phyloP scores from a whole-genome alignment of 2,329 filamentous ascomycete genomes.

The Corynespora cassiicola region DNA sequence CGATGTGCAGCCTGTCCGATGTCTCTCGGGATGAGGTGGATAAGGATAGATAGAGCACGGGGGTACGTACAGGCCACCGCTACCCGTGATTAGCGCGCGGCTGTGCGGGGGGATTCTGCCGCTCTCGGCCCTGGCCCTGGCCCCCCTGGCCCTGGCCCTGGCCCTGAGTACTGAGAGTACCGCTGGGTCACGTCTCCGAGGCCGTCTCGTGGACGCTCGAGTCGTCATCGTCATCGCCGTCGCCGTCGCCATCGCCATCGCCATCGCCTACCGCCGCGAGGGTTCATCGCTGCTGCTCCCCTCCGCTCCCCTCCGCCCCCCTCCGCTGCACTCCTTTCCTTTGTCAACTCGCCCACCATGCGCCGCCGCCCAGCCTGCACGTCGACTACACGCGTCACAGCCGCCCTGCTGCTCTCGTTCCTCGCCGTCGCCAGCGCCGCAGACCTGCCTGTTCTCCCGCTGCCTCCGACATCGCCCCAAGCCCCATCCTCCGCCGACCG shows the following conservation, averaged over 20 bases:
- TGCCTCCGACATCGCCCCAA: constrained; percentile 28
- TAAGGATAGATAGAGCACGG: no score
- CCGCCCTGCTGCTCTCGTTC: constrained; percentile 69
- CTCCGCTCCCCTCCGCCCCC: not conserved
- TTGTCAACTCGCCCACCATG: constrained; percentile 24
- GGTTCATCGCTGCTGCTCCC: not conserved
- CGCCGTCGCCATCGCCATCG: not conserved
- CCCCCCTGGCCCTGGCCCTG: no score
- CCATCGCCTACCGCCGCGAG: constrained; percentile 3
- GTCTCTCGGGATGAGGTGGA: not conserved
- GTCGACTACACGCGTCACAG: constrained; percentile 69
- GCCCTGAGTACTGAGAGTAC: no score
- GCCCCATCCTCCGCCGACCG: constrained; percentile 23
- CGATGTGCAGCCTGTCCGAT: constrained; percentile 3
- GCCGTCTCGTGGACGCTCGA: no score
- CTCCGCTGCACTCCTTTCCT: not conserved
- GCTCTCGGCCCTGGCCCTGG: no score
- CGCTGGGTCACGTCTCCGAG: no score
- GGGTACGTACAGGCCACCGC: no score
- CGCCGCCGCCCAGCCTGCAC: constrained; percentile 40
- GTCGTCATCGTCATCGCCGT: no score
- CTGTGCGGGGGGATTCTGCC: no score
- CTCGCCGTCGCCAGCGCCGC: constrained; percentile 62
- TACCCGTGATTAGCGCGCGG: no score
- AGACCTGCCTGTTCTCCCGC: constrained; percentile 34